These are phyloP conservation scores for Populus hybrid DNA, from an alignment of 441 rosid species.

Conservation along the genomic window DNA sequence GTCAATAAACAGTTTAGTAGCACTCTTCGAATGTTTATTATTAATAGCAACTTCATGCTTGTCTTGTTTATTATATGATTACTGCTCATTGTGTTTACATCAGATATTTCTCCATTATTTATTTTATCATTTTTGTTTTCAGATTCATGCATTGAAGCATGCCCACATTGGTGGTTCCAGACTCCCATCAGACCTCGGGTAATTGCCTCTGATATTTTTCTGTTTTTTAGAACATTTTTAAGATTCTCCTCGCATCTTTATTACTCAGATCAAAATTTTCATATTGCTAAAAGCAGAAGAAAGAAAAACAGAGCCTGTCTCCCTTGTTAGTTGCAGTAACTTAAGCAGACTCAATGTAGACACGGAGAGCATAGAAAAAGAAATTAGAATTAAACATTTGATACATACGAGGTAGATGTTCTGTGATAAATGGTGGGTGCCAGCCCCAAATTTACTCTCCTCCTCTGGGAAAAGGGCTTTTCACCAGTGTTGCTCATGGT, in stretches of 20 bases:
- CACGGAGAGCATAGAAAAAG: background rate
- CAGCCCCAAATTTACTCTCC: background rate
- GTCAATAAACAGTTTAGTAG: background rate
- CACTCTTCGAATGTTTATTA: background rate
- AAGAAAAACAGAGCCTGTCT: background rate
- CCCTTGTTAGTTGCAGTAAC: background rate
- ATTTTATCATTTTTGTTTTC: slow-evolving; percentile 17
- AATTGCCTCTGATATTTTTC: slow-evolving; percentile 16
- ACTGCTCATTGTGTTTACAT: background rate
- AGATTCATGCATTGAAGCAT: slow-evolving; percentile 79
- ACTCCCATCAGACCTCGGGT: slow-evolving; percentile 92
- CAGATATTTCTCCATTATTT: background rate
- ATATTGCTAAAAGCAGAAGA: background rate
- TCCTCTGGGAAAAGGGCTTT: background rate
- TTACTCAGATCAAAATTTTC: background rate
- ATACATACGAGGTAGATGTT: background rate
- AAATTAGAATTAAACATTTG: background rate
- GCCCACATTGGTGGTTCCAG: slow-evolving; percentile 81
- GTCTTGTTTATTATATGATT: background rate
- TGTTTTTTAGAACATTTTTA: background rate
- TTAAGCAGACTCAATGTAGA: background rate
- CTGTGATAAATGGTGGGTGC: background rate
- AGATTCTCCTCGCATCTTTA: background rate
- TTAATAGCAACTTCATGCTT: background rate
- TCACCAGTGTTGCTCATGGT: background rate